Conservation (phyloP, 129 eudicot genomes). For the Smallanthus sonchifolius region DNA sequence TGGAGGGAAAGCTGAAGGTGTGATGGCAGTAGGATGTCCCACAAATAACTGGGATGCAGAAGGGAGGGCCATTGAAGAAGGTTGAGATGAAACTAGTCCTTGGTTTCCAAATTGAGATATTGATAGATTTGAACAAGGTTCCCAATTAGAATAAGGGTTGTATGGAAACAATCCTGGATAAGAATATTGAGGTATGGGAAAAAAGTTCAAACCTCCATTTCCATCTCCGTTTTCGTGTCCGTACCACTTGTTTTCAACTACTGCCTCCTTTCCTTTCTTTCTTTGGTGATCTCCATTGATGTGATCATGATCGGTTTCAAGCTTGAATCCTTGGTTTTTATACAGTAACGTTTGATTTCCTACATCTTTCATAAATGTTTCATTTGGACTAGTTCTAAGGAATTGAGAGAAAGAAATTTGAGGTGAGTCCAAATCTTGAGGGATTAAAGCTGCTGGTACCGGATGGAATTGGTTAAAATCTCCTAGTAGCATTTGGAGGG, state of each 20-base stretch:
- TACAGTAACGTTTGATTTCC: conserved; percentile 23
- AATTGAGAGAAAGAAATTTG: conserved; percentile 47
- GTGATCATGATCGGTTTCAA: conserved; percentile 16
- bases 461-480: conserved; percentile 44
- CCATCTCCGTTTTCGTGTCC: conserved; percentile 34
- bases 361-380: conserved; percentile 38
- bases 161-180: conserved; percentile 37
- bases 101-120: conserved; percentile 62
- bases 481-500: conserved; percentile 61
- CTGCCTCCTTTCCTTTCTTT: conserved; percentile 38
- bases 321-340: conserved; percentile 32
- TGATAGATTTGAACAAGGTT: conserved; percentile 59
- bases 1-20: conserved; percentile 40
- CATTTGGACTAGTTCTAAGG: conserved; percentile 25
- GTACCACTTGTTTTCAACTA: conserved; percentile 31
- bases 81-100: conserved; percentile 42
- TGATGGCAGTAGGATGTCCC: conserved; percentile 38
- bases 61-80: conserved; percentile 34
- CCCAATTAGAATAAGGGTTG: conserved; percentile 62
- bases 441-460: conserved; percentile 15
- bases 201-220: conserved; percentile 59
- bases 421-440: conserved; percentile 37
- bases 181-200: conserved; percentile 51
- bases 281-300: conserved; percentile 30
- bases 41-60: conserved; percentile 47